A percentile compares a stretch with the other conserved stretches of the same genome.
Conservation (phyloP, 1,139 yeast species). For the Nakaseomyces glabratus region DNA sequence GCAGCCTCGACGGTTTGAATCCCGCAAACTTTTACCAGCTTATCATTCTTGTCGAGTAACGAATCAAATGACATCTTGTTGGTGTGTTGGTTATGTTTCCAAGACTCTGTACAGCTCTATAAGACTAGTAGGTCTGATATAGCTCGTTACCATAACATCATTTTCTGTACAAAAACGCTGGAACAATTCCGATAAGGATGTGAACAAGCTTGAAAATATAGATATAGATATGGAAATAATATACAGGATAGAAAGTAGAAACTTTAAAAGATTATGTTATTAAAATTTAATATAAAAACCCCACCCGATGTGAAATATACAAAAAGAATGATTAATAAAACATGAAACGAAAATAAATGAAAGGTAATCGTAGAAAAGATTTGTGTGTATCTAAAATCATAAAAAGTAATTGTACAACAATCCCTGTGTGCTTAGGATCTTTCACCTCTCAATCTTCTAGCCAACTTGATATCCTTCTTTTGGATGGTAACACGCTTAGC, state of each 20-base stretch:
- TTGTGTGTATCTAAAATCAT: too few species aligned
- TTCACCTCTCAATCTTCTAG: slow-evolving; percentile 99
- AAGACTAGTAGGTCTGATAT: too few species aligned
- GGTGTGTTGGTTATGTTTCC: neutral
- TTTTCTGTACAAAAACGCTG: too few species aligned
- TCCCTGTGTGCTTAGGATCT: slow-evolving; percentile 43
- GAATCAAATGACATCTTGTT: slow-evolving; percentile 1
- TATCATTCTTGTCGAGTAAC: neutral
- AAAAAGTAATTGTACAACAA: neutral
- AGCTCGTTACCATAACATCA: too few species aligned
- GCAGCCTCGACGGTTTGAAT: slow-evolving; percentile 64
- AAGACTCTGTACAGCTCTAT: neutral
- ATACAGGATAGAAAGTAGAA: neutral
- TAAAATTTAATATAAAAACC: neutral
- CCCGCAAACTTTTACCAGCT: slow-evolving; percentile 70
- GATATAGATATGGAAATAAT: neutral
- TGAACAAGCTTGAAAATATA: too few species aligned
- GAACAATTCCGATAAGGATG: too few species aligned
- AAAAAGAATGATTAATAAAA: neutral
- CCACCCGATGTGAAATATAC: neutral
- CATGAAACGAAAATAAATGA: neutral
- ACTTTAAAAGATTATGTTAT: neutral
- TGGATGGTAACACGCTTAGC: slow-evolving; percentile 99
- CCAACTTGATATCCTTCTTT: slow-evolving; percentile 98
- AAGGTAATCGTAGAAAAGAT: neutral